These are phyloP conservation scores for Cordyceps pruinosa DNA, from an alignment of 2,329 filamentous ascomycete species.

Conservation along the genomic window DNA sequence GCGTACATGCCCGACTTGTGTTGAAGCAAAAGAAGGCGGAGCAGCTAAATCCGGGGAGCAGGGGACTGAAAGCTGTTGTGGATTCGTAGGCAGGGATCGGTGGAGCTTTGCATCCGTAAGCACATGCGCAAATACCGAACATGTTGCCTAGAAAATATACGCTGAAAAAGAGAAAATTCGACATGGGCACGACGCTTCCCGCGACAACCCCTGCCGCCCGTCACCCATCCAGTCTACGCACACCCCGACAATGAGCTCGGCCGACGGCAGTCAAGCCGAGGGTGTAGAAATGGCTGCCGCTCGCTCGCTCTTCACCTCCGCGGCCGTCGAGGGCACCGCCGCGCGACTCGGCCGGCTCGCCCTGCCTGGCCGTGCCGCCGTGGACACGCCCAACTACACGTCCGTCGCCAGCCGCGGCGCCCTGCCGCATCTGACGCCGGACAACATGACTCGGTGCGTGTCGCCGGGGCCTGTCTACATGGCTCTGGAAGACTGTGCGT, in stretches of 20 bases:
- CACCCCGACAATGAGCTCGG: conserved; percentile 2
- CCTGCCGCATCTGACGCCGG: conserved; percentile 82
- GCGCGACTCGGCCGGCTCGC: conserved; percentile 63
- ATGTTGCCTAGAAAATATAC: no score
- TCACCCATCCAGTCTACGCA: not conserved
- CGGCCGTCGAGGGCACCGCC: conserved; percentile 31
- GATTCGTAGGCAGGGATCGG: no score
- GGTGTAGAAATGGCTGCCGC: conserved; percentile 19
- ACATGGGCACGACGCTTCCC: not conserved
- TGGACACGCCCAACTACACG: conserved; percentile 79
- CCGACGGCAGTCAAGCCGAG: conserved; percentile 5
- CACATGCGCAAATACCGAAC: no score
- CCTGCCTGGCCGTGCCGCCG: conserved; percentile 52
- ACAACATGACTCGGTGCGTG: conserved; percentile 63
- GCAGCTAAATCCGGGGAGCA: no score
- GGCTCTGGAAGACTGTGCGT: conserved; percentile 86
- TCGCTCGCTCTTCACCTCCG: conserved; percentile 35
- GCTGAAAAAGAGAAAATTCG: conserved; percentile 1
- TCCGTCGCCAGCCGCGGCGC: conserved; percentile 74
- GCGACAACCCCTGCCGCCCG: not conserved
- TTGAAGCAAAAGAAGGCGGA: no score
- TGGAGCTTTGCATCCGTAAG: no score
- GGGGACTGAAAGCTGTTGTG: no score
- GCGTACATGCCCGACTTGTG: no score
- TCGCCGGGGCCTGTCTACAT: conserved; percentile 66